phyloP scores from a whole-genome alignment of 495 filamentous ascomycete species.

The Mytilinidion resinicola region DNA sequence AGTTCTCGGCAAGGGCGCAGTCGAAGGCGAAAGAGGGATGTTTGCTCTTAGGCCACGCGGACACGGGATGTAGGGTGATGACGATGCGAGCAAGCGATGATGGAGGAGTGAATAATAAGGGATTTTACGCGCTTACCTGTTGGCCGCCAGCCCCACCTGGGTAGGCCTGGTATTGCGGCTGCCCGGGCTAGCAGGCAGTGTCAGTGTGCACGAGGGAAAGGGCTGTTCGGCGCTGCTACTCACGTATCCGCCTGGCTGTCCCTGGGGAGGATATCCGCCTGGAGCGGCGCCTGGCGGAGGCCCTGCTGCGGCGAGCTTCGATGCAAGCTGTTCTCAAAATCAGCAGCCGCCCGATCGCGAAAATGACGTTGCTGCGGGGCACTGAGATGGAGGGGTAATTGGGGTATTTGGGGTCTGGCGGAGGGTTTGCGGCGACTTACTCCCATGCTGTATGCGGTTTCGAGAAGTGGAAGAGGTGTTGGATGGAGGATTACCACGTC shows the following conservation, averaged over 20 bases:
- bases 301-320: constrained; percentile 24
- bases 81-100: constrained; percentile 19
- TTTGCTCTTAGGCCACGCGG: neutral
- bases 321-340: constrained; percentile 16
- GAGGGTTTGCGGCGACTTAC: neutral
- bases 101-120: constrained; percentile 10
- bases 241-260: constrained; percentile 25
- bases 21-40: neutral
- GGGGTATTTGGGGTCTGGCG: neutral
- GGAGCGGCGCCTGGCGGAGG: constrained; percentile 16
- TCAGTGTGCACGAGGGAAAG: constrained; percentile 1
- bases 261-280: constrained; percentile 17
- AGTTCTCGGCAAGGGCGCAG: neutral
- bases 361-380: constrained; percentile 8
- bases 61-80: neutral
- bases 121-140: neutral
- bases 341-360: neutral
- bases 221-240: neutral
- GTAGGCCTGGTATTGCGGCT: constrained; percentile 33
- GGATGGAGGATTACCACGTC: neutral
- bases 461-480: neutral
- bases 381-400: neutral
- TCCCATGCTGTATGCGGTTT: neutral
- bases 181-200: constrained; percentile 23
- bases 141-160: constrained; percentile 14